Evolutionary conservation across 768 basidiomycete genomes (phyloP), one percentile per base, ranked within the genome.

Genomic region (Leccinum rimulosum): DNA sequence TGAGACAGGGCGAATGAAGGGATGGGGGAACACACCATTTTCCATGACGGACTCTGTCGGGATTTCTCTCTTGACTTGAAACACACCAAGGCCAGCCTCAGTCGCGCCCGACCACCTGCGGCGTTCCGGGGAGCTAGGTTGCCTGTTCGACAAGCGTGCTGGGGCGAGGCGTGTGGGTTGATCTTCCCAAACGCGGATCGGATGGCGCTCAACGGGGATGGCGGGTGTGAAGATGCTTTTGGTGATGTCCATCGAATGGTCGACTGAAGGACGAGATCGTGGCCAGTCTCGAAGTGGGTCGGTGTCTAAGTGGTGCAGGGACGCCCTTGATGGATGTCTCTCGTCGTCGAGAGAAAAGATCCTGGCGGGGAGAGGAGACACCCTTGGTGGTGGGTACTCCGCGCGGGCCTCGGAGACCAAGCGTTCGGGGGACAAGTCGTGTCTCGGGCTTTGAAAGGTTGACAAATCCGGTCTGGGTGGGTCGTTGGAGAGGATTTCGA

Each of bases 401-500:
- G 22, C 1, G 19, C 56, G 52, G 1, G 66, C 36, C 14, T 68
- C 61, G 54, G 59, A 57, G 35, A 57, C 28, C 6, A 52, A 52
- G 14, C 58, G 61, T 33, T 71, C 67, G 15, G 54, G 51, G 22
- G 66, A 50, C 19, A 57, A 7, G 47, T 59, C 62, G 11, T 66
- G 72, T 30, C 57, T 52, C 0, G 59, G 59, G 38, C 50, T 50
- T 5, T 62, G 66, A 50, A 61, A 67, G 31, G 25, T 57, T 35
- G 64, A 59, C 33, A 59, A 50, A 40, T 58, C 60, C 19, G 22
- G 61, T 52, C 63, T 65, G 7, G 57, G 54, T 4, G 49, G 19
- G 38, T 72, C 64, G 4, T 19, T 55, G 48, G 66, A 63, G 45
- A 68, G 59, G 3, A 71, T 53, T 30, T 66, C 47, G 38, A 72